Percentiles rank a stretch among this genome's conserved stretches.
Evolutionary conservation across 2,329 filamentous ascomycete species (phyloP).

Genomic region (Stromatinia cepivora): DNA sequence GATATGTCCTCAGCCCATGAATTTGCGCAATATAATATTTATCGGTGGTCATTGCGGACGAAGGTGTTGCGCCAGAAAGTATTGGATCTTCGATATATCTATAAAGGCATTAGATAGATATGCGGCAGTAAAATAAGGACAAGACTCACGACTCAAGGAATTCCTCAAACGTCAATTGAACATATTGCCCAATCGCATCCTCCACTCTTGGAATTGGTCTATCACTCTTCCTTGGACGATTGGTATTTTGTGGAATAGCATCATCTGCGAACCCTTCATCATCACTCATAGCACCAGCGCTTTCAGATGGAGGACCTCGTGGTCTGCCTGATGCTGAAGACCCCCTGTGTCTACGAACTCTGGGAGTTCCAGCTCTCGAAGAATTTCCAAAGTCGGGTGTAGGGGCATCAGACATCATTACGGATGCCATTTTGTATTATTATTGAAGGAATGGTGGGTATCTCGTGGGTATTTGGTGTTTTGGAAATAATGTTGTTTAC

Average conservation of each 20-base stretch:
- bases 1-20: constrained; percentile 70
- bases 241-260: constrained; percentile 57
- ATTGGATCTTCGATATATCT: constrained; percentile 67
- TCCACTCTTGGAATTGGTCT: constrained; percentile 67
- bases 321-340: constrained; percentile 39
- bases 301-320: constrained; percentile 59
- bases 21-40: constrained; percentile 86
- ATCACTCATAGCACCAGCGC: constrained; percentile 59
- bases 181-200: constrained; percentile 71
- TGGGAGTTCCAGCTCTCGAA: constrained; percentile 36
- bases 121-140: constrained; percentile 33
- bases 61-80: constrained; percentile 61
- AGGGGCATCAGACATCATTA: constrained; percentile 40
- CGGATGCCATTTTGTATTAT: constrained; percentile 37
- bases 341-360: constrained; percentile 33
- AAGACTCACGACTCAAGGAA: constrained; percentile 72
- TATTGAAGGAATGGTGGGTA: constrained; percentile 20
- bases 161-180: constrained; percentile 74
- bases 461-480: constrained; percentile 25
- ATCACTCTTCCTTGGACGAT: constrained; percentile 46
- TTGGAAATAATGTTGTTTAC: constrained; percentile 24
- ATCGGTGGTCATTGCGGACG: constrained; percentile 72
- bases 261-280: constrained; percentile 66
- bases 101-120: constrained; percentile 37
- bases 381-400: constrained; percentile 35